Percentiles rank a stretch among this genome's conserved stretches.
Evolutionary conservation across 345 rosid species (phyloP).

Genomic region (Populus simonii): DNA sequence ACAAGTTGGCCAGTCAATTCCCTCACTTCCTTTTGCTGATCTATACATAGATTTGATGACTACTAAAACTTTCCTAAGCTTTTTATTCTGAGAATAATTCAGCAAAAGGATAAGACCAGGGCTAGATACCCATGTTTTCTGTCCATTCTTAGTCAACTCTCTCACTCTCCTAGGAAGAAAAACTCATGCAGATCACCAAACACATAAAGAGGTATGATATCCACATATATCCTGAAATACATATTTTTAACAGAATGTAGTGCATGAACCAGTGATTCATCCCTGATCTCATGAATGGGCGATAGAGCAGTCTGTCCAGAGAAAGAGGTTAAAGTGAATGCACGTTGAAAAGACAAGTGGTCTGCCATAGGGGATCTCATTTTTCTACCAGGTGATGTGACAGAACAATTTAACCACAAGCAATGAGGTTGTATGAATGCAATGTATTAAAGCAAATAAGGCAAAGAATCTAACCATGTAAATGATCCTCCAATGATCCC

Average conservation of each 20-base stretch:
- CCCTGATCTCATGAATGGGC: not conserved
- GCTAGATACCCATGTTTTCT: not conserved
- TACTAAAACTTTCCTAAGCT: not conserved
- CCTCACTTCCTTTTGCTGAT: not conserved
- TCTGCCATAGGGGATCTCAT: not conserved
- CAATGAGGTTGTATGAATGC: not conserved
- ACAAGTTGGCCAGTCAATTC: not conserved
- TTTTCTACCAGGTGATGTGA: not conserved
- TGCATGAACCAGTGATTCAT: not conserved
- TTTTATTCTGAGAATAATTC: not conserved
- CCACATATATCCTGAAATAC: not conserved
- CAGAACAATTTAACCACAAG: not conserved
- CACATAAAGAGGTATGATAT: not conserved
- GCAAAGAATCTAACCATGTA: constrained; percentile 63
- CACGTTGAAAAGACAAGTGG: not conserved
- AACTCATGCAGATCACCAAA: not conserved
- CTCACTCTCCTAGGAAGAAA: not conserved
- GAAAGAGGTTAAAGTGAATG: not conserved
- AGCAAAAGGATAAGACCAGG: not conserved
- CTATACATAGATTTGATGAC: not conserved
- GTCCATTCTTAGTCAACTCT: not conserved
- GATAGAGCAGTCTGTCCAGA: not conserved
- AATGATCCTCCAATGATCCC: constrained; percentile 93
- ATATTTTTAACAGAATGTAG: not conserved
- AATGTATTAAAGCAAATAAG: not conserved